Base-by-base conservation (phyloP, 2,329 filamentous ascomycete species). In the Aspergillus sp. region DNA sequence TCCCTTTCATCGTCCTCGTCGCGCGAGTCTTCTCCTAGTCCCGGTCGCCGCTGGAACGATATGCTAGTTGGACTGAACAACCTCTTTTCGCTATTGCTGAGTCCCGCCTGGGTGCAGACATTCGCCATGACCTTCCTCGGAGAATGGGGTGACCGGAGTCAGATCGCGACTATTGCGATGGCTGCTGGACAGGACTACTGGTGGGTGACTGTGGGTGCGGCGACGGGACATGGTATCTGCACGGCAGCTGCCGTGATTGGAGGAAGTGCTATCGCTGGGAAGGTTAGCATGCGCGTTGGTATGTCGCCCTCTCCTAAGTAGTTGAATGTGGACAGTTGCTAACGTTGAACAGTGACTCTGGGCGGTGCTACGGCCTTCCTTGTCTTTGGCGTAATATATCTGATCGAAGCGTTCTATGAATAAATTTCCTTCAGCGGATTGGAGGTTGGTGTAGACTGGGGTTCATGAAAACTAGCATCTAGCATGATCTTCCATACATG, bases 141-240 rank as follows among this genome's bases (percentile, higher is more conserved):
- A 37, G 93, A 98, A 69, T 98, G 93, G 93, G 93, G 93, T 49
- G 93, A 98, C 63, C 83, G 93, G 57, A 95, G 88, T 66, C 93
- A 98, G 73, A 97, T 98, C 61, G 93, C 93, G 19, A 98, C 93
- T 0, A 95, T 98, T 64, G 93, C 93, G 46, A 98, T 98, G 93
- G 93, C 93, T 44, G 91, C 93, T 30, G 93, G 93, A 17, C 88
- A 95, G 68, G 93, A 98, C 66, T 98, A 97, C 69, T 97, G 91
- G 91, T 96, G 90, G 87, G 93, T 98, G 32, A 96, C 90, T 3
- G 76, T 90, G 42, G 93, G 93, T 49, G 91, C 93, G 1, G 81
- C 93, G 32, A 77, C 81, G 42, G 93, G 93, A 7, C 93, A 98
- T 68, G 86, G 82, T 41, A 81, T 91, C 55, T 98, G 93, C 74